These are phyloP conservation scores for Hemerocallis citrina DNA, from an alignment of 106 monocot genomes.

Conservation along the genomic window DNA sequence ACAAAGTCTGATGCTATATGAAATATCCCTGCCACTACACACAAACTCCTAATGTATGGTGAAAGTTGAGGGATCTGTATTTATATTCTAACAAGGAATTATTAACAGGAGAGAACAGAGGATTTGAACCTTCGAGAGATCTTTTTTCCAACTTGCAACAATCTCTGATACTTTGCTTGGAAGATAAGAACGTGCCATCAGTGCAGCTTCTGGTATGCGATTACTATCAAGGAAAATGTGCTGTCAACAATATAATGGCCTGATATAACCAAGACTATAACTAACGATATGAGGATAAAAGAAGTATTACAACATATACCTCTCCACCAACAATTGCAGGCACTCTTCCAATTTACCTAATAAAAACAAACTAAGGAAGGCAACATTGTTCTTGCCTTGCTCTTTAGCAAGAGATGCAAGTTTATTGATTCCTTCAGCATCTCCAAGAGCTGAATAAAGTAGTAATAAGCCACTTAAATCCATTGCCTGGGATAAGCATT, in stretches of 20 bases:
- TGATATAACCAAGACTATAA: background rate
- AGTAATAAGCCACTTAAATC: constrained; percentile 90
- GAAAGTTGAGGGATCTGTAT: too few relatives aligned
- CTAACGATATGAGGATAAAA: background rate
- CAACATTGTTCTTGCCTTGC: constrained; percentile 96
- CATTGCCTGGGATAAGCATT: constrained; percentile 74
- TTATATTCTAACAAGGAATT: too few relatives aligned
- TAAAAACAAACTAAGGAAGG: constrained; percentile 92
- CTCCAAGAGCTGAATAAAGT: constrained; percentile 83
- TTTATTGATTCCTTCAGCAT: constrained; percentile 72
- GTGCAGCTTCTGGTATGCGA: constrained; percentile 93
- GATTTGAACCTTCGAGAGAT: constrained; percentile 65
- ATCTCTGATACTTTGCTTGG: constrained; percentile 96
- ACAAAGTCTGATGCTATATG: background rate
- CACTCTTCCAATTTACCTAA: constrained; percentile 90
- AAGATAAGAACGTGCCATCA: constrained; percentile 90
- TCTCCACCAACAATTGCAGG: constrained; percentile 72
- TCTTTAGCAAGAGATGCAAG: constrained; percentile 82
- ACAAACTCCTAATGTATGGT: too few relatives aligned
- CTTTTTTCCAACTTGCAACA: constrained; percentile 74
- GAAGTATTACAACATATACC: constrained; percentile 47
- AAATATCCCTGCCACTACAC: too few relatives aligned
- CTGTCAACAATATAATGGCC: background rate
- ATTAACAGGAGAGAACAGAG: background rate
- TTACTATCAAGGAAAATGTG: constrained; percentile 38